Base-by-base conservation (phyloP, 2,329 filamentous ascomycete genomes). In the Spiromastix sp. region DNA sequence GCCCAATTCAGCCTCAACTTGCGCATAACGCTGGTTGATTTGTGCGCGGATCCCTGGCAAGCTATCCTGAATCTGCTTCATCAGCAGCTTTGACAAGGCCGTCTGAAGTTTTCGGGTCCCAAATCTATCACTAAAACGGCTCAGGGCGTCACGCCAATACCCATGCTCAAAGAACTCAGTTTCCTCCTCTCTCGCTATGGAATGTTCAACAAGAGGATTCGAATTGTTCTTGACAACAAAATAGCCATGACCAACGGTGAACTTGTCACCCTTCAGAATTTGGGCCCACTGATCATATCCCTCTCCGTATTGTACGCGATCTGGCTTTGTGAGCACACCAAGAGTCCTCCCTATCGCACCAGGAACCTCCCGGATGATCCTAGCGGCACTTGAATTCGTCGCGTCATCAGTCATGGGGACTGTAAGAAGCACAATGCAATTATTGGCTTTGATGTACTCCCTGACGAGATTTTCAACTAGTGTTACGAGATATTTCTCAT, bases 291-390 rank as follows among this genome's bases (percentile, higher is more conserved):
- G 75, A 0, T 65, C 60, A 1, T 73, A 61, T 0, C 59, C 60
- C 2, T 68, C 64, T 0, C 68, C 67, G 0, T 59, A 52, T 0
- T 75, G 70, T 0, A 86, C 59, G 0, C 81, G 70, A 42, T 94
- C 87, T 0, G 86, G 85, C 49, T 93, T 94, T 0, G 86, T 94
- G 11, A 94, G 67, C 0, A 93, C 81, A 0, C 84, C 84, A 35
- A 83, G 67, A 1, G 78, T 82, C 1, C 79, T 67, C 3, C 64
- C 42, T 2, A 71, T 64, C 0, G 79, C 80, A 1, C 64, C 64
- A n/a, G n/a, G n/a, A 10, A 73, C 60, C 27, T 68, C 55, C 19
- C 73, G 59, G 44, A 87, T 74, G 2, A 85, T 66, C 0, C 71
- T 68, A 8, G 81, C 75, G 0, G 83, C 81, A 1, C 71, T 79